phyloP scores from a whole-genome alignment of 2,329 filamentous ascomycete genomes.

The Eutypa lata region DNA sequence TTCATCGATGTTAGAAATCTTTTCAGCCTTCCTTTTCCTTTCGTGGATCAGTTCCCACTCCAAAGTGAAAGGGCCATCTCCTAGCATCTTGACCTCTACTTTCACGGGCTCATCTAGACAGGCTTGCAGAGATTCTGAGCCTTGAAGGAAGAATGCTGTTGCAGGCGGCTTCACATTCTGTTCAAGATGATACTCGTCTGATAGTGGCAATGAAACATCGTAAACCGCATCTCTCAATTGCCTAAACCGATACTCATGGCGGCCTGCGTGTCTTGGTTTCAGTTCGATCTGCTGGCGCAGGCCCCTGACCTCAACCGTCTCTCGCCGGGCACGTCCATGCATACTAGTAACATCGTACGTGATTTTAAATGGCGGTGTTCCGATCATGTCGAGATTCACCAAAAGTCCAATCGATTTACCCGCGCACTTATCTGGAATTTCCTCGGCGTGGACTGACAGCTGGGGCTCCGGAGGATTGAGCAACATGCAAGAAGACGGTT shows the following conservation, averaged over 20 bases:
- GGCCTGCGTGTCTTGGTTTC: conserved; percentile 74
- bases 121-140: conserved; percentile 55
- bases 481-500: conserved; percentile 90
- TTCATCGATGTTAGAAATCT: conserved; percentile 59
- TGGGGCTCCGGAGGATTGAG: conserved; percentile 88
- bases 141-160: conserved; percentile 66
- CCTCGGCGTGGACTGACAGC: conserved; percentile 68
- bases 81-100: conserved; percentile 70
- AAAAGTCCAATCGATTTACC: conserved; percentile 88
- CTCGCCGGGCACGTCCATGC: conserved; percentile 50
- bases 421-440: conserved; percentile 92
- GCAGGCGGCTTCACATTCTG: conserved; percentile 93
- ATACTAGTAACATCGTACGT: conserved; percentile 70
- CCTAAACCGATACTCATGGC: conserved; percentile 82
- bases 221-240: conserved; percentile 83
- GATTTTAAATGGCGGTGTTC: conserved; percentile 87
- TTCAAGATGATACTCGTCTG: conserved; percentile 52
- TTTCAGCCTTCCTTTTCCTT: conserved; percentile 73
- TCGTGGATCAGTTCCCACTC: conserved; percentile 93
- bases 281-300: conserved; percentile 83
- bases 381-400: conserved; percentile 85
- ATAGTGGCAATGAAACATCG: conserved; percentile 41
- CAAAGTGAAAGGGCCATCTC: conserved; percentile 82
- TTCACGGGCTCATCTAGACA: conserved; percentile 82
- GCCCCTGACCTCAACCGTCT: conserved; percentile 60